Evolutionary conservation across 2,329 filamentous ascomycete genomes (phyloP), one percentile per base, ranked within the genome.

Genomic region (Penicillium freii): DNA sequence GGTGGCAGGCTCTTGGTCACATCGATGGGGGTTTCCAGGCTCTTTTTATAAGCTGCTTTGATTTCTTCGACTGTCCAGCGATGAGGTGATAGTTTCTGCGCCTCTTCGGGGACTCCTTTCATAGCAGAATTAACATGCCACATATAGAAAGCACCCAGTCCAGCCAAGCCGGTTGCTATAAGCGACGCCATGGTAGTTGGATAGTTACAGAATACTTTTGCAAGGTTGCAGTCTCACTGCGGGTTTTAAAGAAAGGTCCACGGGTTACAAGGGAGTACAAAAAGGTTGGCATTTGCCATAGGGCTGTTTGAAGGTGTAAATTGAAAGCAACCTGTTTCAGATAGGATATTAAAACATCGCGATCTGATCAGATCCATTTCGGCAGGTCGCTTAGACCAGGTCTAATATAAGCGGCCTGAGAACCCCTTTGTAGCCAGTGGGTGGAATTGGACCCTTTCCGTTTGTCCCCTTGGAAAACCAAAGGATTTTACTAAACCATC

Each of bases 1-100:
- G 72, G 70, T 5, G 74, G 74, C 8, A 77, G 63, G 48, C 68
- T 69, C 47, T 71, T 66, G 31, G 51, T 63, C 38, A 75, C 65
- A 55, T 77, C 71, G 27, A 73, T 59, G 1, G 72, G 72, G 4
- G 57, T 59, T 29, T 69, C 55, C 21, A 66, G 43, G 31, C 62
- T 57, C 53, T 68, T 69, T 42, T 71, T 56, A 52, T 74, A 76
- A 2, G 72, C 67, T 0, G 59, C 57, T 56, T 64, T 66, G 54
- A 75, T 64, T 50, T 75, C 66, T 19, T 75, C 64, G 1, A 66
- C 56, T 0, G 73, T 75, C 73, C 71, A 76, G 13, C 70, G 68
- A 49, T 56, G 64, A 42, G 71, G 68, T 5, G 67, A 68, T 8
- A 67, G 34, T 7, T 51, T 54, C n/a, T 39, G 62, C 25, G 66